Percentiles rank a stretch among this genome's conserved stretches.
These are phyloP conservation scores for Teratosphaeria nubilosa DNA, from an alignment of 2,329 filamentous ascomycete genomes.

Conservation along the genomic window DNA sequence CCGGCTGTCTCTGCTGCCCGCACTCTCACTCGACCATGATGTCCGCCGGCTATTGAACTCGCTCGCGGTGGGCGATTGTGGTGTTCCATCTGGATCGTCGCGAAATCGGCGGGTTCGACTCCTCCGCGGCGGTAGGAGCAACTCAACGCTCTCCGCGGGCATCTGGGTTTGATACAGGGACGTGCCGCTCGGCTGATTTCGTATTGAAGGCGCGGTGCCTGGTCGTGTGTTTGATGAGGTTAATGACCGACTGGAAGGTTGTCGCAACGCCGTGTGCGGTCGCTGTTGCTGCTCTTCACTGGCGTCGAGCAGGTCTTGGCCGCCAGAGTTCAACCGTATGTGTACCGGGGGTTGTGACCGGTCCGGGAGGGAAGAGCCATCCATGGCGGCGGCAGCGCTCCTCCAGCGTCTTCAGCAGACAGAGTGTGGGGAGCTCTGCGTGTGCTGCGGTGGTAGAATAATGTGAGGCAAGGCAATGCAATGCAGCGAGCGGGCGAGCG, in stretches of 20 bases:
- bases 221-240: slow-evolving; percentile 26
- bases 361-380: slow-evolving; percentile 13
- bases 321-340: slow-evolving; percentile 54
- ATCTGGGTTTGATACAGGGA: slow-evolving; percentile 17
- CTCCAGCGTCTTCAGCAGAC: not conserved
- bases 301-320: slow-evolving; percentile 41
- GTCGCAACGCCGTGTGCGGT: slow-evolving; percentile 28
- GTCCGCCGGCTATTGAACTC: slow-evolving; percentile 50
- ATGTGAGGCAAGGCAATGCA: not conserved
- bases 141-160: slow-evolving; percentile 38
- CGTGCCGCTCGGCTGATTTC: slow-evolving; percentile 12
- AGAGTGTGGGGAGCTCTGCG: too few species aligned
- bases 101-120: slow-evolving; percentile 41
- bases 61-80: slow-evolving; percentile 39
- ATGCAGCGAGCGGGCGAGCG: not conserved
- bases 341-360: slow-evolving; percentile 39
- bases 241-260: slow-evolving; percentile 36
- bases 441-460: not conserved
- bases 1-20: slow-evolving; percentile 43
- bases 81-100: slow-evolving; percentile 36
- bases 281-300: slow-evolving; percentile 18
- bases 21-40: slow-evolving; percentile 54
- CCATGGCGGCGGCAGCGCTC: slow-evolving; percentile 1
- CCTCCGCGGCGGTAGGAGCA: slow-evolving; percentile 39
- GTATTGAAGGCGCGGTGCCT: slow-evolving; percentile 26